These are phyloP conservation scores for Solanum aculeatissimum DNA, from an alignment of 305 asterid genomes.

Conservation along the genomic window DNA sequence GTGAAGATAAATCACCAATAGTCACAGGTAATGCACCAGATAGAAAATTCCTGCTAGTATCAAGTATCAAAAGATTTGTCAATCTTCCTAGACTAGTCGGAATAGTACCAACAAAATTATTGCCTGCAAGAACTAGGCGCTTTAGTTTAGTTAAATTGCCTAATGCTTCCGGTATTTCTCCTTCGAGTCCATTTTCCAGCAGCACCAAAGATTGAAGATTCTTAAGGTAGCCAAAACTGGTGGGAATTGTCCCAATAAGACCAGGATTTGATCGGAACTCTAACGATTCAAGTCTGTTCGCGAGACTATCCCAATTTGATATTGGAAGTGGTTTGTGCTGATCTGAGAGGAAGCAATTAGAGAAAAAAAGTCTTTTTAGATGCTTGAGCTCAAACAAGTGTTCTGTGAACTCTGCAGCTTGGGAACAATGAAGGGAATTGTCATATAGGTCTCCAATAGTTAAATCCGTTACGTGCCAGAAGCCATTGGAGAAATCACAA, in stretches of 20 bases:
- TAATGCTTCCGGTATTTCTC: constrained; percentile 13
- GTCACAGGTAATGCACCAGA: constrained; percentile 14
- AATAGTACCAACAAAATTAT: constrained; percentile 10
- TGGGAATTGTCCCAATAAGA: constrained; percentile 13
- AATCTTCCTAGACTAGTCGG: constrained; percentile 11
- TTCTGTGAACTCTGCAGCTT: constrained; percentile 8
- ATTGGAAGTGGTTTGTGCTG: constrained; percentile 6
- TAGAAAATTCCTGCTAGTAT: constrained; percentile 15
- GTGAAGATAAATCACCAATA: constrained; percentile 14
- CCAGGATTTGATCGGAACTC: constrained; percentile 23
- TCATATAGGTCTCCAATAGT: constrained; percentile 19
- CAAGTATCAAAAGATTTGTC: constrained; percentile 16
- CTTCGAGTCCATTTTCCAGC: constrained; percentile 10
- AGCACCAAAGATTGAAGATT: constrained; percentile 22
- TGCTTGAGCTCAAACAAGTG: constrained; percentile 16
- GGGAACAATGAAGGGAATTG: constrained; percentile 20
- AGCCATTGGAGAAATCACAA: constrained; percentile 23
- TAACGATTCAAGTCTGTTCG: constrained; percentile 6
- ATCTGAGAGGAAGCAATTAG: constrained; percentile 19
- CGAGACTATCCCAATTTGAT: constrained; percentile 9
- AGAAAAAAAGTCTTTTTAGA: constrained; percentile 16
- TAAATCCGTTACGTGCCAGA: constrained; percentile 22
- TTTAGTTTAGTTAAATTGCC: constrained; percentile 7
- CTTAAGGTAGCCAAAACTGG: constrained; percentile 10
- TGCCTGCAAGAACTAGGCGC: constrained; percentile 19